These are phyloP conservation scores for Fusarium domesticum DNA, from an alignment of 2,329 filamentous ascomycete genomes.

Conservation along the genomic window DNA sequence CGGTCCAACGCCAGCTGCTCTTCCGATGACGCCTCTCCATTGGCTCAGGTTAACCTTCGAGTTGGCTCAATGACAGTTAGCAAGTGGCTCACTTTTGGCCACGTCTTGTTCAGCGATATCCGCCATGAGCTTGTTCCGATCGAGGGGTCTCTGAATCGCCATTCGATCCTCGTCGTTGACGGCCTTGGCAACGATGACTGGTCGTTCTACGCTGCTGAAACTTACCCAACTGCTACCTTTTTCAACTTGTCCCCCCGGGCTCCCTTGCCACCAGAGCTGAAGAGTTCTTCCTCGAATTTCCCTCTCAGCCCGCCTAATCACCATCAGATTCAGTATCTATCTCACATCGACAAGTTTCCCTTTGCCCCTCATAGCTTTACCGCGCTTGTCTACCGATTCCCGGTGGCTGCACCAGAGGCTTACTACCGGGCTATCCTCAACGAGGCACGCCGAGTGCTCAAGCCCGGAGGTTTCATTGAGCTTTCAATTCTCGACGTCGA, in stretches of 20 bases:
- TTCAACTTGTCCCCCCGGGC: constrained; percentile 69
- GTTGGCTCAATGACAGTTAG: constrained; percentile 81
- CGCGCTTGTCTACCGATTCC: constrained; percentile 74
- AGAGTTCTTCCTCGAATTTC: constrained; percentile 43
- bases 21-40: constrained; percentile 58
- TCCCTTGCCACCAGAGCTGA: constrained; percentile 46
- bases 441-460: constrained; percentile 73
- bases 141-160: constrained; percentile 42
- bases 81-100: constrained; percentile 83
- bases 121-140: constrained; percentile 63
- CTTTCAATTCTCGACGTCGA: constrained; percentile 75
- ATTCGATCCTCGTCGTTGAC: constrained; percentile 72
- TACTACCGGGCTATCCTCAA: constrained; percentile 69
- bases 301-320: constrained; percentile 65
- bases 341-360: constrained; percentile 64
- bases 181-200: constrained; percentile 85
- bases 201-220: constrained; percentile 82
- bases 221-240: constrained; percentile 70
- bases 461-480: constrained; percentile 77
- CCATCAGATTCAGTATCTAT: constrained; percentile 68
- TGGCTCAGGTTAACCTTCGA: constrained; percentile 71
- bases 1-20: constrained; percentile 46
- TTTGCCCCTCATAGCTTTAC: constrained; percentile 75
- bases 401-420: constrained; percentile 63
- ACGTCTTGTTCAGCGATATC: constrained; percentile 77